Evolutionary conservation across 2,329 filamentous ascomycete species (phyloP).

Genomic region (Orbilia quercus): DNA sequence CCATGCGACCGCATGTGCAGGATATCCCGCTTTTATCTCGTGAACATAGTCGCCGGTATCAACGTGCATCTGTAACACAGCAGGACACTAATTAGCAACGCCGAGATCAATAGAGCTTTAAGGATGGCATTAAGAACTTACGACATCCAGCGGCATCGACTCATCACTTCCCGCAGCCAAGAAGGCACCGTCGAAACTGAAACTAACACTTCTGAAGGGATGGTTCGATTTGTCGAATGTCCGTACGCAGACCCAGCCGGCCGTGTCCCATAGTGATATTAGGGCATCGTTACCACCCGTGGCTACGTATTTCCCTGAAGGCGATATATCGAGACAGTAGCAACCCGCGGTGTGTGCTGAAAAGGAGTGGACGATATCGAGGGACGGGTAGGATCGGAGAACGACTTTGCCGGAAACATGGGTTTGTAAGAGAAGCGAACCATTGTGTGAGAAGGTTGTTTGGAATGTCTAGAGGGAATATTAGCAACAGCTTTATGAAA

Average conservation of each 20-base stretch:
- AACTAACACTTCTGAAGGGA: conserved; percentile 67
- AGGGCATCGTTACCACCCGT: conserved; percentile 68
- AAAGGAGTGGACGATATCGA: conserved; percentile 64
- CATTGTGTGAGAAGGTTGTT: conserved; percentile 67
- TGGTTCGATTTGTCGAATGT: conserved; percentile 66
- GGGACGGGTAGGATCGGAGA: conserved; percentile 64
- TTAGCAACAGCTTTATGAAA: conserved; percentile 60
- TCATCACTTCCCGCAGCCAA: conserved; percentile 68
- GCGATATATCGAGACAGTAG: conserved; percentile 66
- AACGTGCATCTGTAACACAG: conserved; percentile 58
- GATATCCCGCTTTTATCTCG: conserved; percentile 60
- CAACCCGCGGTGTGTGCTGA: conserved; percentile 67
- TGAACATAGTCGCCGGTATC: conserved; percentile 61
- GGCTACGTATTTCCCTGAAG: conserved; percentile 67
- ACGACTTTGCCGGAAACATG: conserved; percentile 67
- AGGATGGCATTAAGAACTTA: conserved; percentile 44
- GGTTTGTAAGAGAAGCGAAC: conserved; percentile 66
- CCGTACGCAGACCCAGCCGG: conserved; percentile 67
- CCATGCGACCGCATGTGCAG: conserved; percentile 60
- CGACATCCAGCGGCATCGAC: conserved; percentile 61
- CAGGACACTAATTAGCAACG: conserved; percentile 6
- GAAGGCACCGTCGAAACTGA: conserved; percentile 69
- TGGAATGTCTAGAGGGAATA: conserved; percentile 66
- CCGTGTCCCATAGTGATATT: conserved; percentile 68
- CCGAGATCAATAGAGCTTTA: background rate